A percentile compares a stretch with the other conserved stretches of the same genome.
Conservation (phyloP, 2,329 filamentous ascomycete species). For the Fusarium sp. region DNA sequence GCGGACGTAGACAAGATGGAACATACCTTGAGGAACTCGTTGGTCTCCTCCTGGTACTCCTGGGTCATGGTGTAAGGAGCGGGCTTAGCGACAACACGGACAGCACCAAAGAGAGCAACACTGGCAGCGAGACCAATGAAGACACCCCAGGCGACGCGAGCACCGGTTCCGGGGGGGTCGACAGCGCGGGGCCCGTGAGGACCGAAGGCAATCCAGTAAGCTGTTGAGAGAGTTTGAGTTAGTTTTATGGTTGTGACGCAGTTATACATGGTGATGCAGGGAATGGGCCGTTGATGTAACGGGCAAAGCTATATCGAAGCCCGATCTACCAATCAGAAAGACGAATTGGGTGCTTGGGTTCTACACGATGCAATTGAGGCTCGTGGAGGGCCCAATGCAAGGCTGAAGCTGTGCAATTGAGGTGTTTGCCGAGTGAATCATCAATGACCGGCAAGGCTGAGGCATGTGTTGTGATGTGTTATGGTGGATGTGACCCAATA, state of each 20-base stretch:
- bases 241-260: constrained; percentile 43
- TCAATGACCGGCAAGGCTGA: constrained; percentile 18
- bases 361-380: constrained; percentile 42
- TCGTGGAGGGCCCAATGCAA: constrained; percentile 25
- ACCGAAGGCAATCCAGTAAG: constrained; percentile 99
- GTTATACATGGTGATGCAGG: constrained; percentile 18
- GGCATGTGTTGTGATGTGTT: background rate
- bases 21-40: constrained; percentile 89
- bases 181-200: constrained; percentile 91
- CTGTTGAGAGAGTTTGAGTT: constrained; percentile 64
- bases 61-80: constrained; percentile 89
- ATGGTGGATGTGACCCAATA: constrained; percentile 20
- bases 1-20: background rate
- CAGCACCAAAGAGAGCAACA: constrained; percentile 74
- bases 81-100: constrained; percentile 77
- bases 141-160: constrained; percentile 80
- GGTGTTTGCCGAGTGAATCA: constrained; percentile 27
- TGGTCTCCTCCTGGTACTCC: constrained; percentile 95
- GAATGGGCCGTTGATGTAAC: constrained; percentile 23
- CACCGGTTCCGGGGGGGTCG: constrained; percentile 83
- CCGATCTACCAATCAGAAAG: constrained; percentile 34
- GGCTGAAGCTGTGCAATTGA: constrained; percentile 27
- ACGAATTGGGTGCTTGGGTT: constrained; percentile 33
- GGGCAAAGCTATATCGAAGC: constrained; percentile 20
- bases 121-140: constrained; percentile 72